Evolutionary conservation across 441 rosid species (phyloP), one percentile per base, ranked within the genome.

Genomic region (Gossypium laxum): DNA sequence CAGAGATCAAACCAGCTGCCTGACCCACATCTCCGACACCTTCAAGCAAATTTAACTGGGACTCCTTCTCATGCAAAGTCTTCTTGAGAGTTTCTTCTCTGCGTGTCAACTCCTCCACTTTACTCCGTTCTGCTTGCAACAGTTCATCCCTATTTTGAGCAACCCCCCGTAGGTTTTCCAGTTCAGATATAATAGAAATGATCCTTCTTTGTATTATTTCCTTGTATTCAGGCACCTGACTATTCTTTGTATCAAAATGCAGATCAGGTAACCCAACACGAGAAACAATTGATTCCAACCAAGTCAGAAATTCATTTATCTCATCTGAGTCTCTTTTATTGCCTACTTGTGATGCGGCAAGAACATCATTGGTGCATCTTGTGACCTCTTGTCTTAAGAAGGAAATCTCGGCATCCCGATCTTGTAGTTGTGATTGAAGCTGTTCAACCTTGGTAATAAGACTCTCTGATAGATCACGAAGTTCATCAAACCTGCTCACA

Each of bases 361-460:
- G 93, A 83, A 78, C 96, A 57, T 91, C 98, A 80, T 88, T 85
- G 69, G 98, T 89, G 82, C 93, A 93, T 85, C 97, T 89, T 21
- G 98, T 93, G 76, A 91, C 97, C 83, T 96, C 99, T 82, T 96
- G 96, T 84, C 99, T 88, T 64, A 96, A 86, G 89, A 91, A 93
- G 78, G 98, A 93, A 71, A 96, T 82, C 85, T 96, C 97, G 19
- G 87, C 76, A 85, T 91, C 97, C 57, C 93, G 91, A 76, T 96
- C 98, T 82, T 87, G 91, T 80, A 93, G 72, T 80, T 91, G 97
- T 38, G 83, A 83, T 69, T 93, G 98, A 79, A 93, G 92, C 78
- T 90, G 91, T 83, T 96, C 99, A 54, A 93, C 87, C 85, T 96
- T 96, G 38, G 83, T 74, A 15, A 96, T 86, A 72, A 96, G 91